Percentiles rank a stretch among this genome's conserved stretches.
Evolutionary conservation across 805 yeast genomes (phyloP).

Genomic region (Teunomyces tritomae): DNA sequence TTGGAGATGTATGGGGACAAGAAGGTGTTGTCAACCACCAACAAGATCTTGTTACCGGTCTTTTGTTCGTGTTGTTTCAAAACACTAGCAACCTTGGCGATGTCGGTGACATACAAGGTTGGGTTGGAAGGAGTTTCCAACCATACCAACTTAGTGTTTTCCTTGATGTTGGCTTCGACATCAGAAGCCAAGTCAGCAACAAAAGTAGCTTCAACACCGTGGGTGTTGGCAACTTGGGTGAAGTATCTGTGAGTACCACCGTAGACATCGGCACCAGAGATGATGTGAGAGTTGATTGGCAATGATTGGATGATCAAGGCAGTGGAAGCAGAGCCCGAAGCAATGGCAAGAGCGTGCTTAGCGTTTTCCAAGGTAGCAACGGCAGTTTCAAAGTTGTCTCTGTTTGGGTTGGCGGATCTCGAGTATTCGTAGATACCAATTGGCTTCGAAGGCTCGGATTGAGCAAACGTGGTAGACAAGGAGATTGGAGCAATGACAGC

Average conservation of each 20-base stretch:
- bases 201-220: slow-evolving; percentile 69
- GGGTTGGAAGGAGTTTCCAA: slow-evolving; percentile 89
- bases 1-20: slow-evolving; percentile 83
- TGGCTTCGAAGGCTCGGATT: slow-evolving; percentile 72
- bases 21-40: slow-evolving; percentile 88
- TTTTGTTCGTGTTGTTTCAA: slow-evolving; percentile 45
- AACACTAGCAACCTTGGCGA: slow-evolving; percentile 55
- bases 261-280: slow-evolving; percentile 82
- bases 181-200: slow-evolving; percentile 63
- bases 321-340: slow-evolving; percentile 86
- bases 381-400: slow-evolving; percentile 75
- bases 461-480: slow-evolving; percentile 82
- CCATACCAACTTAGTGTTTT: slow-evolving; percentile 77
- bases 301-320: slow-evolving; percentile 73
- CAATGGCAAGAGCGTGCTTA: slow-evolving; percentile 69
- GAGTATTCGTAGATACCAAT: slow-evolving; percentile 81
- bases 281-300: slow-evolving; percentile 68
- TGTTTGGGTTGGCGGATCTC: slow-evolving; percentile 82
- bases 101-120: slow-evolving; percentile 76
- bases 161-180: slow-evolving; percentile 51
- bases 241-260: slow-evolving; percentile 92
- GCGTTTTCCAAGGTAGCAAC: slow-evolving; percentile 79
- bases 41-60: slow-evolving; percentile 50
- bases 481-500: slow-evolving; percentile 86
- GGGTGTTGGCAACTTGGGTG: slow-evolving; percentile 78